Evolutionary conservation across 495 filamentous ascomycete genomes (phyloP).

Genomic region (Astrothelium macrocarpum): DNA sequence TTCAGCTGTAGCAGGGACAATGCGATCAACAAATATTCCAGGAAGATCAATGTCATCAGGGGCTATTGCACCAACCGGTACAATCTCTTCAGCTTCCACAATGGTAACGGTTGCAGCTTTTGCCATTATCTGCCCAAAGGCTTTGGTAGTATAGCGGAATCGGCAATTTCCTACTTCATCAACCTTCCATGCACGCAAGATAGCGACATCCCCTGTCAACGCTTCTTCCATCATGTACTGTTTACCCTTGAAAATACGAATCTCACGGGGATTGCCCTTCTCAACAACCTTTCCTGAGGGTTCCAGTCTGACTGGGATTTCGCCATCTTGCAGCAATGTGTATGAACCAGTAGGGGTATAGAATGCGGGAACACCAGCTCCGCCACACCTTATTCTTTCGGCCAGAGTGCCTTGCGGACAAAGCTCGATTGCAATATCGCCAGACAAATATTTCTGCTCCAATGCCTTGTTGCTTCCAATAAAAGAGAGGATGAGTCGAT

Average conservation of each 20-base stretch:
- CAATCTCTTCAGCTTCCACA: constrained; percentile 61
- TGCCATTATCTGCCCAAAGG: constrained; percentile 49
- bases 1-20: constrained; percentile 46
- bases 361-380: constrained; percentile 59
- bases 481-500: constrained; percentile 51
- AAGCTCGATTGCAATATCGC: constrained; percentile 53
- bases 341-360: constrained; percentile 55
- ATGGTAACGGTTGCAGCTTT: constrained; percentile 55
- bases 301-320: constrained; percentile 47
- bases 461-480: constrained; percentile 54
- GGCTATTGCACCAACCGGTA: constrained; percentile 48
- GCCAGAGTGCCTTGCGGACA: constrained; percentile 58
- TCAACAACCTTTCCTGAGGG: constrained; percentile 43
- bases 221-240: constrained; percentile 55
- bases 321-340: constrained; percentile 51
- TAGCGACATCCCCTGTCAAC: constrained; percentile 52
- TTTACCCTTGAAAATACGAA: constrained; percentile 49
- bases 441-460: constrained; percentile 53
- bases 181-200: constrained; percentile 54
- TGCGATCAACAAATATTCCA: constrained; percentile 55
- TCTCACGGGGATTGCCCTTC: constrained; percentile 47
- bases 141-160: constrained; percentile 56
- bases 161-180: constrained; percentile 55
- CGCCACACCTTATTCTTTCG: constrained; percentile 51
- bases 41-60: constrained; percentile 51